A percentile compares a stretch with the other conserved stretches of the same genome.
phyloP scores from a whole-genome alignment of 768 basidiomycete genomes.

The Russula vinacea region DNA sequence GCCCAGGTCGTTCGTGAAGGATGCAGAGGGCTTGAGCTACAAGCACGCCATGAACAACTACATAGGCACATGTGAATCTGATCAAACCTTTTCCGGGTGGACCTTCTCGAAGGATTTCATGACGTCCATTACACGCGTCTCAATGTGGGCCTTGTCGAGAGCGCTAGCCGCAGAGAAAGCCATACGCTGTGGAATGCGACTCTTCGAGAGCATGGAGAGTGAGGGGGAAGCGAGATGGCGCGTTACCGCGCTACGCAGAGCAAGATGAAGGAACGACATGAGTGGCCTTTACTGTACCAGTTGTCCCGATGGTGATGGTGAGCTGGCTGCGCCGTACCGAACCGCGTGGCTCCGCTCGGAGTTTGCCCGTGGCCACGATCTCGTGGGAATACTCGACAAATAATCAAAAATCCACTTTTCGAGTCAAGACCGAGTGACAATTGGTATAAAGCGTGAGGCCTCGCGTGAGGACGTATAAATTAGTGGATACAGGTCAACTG shows the following conservation, averaged over 20 bases:
- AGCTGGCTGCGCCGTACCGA: background rate
- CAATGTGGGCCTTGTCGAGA: conserved; percentile 65
- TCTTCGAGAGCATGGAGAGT: conserved; percentile 30
- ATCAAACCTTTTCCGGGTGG: conserved; percentile 60
- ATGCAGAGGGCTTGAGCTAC: conserved; percentile 63
- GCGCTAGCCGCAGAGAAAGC: conserved; percentile 64
- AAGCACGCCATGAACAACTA: background rate
- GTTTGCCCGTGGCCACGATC: background rate
- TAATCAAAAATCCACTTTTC: too few species aligned
- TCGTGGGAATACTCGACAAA: too few species aligned
- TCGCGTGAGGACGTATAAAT: too few species aligned
- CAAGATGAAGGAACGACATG: conserved; percentile 28
- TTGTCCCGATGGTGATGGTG: background rate
- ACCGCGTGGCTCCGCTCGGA: conserved; percentile 21
- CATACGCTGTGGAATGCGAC: conserved; percentile 41
- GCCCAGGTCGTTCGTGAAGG: conserved; percentile 80
- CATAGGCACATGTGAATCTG: conserved; percentile 16
- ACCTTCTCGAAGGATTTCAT: conserved; percentile 90
- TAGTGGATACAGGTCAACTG: too few species aligned
- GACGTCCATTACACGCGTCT: conserved; percentile 74
- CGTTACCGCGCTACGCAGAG: conserved; percentile 32
- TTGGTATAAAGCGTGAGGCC: too few species aligned
- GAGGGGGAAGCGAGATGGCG: conserved; percentile 39
- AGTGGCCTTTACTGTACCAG: conserved; percentile 7
- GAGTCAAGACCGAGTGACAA: too few species aligned